Conservation (phyloP, 805 yeast species). For the Saturnispora sekii region DNA sequence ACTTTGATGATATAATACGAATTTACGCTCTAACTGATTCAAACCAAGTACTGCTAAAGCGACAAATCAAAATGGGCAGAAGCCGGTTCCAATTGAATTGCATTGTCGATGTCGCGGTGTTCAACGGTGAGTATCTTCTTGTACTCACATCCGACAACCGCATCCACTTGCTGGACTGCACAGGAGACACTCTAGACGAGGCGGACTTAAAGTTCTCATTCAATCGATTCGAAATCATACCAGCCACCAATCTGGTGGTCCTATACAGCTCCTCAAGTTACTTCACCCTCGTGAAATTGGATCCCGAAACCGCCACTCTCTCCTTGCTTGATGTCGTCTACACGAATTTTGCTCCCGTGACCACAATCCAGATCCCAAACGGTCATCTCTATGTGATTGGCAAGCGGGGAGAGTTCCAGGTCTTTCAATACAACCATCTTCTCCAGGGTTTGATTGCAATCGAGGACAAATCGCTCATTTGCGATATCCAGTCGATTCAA, state of each 20-base stretch:
- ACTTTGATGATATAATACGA: no score
- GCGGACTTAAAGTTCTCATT: background rate
- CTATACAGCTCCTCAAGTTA: constrained; percentile 5
- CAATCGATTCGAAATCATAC: constrained; percentile 2
- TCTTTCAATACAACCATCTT: constrained; percentile 12
- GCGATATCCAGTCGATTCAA: constrained; percentile 1
- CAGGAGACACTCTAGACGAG: background rate
- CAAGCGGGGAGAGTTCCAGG: constrained; percentile 14
- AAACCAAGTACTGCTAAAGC: no score
- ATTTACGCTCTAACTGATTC: no score
- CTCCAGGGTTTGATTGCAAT: constrained; percentile 3
- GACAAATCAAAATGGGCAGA: no score
- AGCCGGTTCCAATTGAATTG: background rate
- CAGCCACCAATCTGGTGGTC: constrained; percentile 5
- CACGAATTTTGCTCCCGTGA: constrained; percentile 20
- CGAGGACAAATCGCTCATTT: constrained; percentile 1
- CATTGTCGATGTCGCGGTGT: background rate
- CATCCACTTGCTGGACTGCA: constrained; percentile 3
- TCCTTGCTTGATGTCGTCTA: constrained; percentile 8
- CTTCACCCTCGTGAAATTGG: constrained; percentile 1
- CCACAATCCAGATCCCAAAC: constrained; percentile 15
- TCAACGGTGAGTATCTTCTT: no score
- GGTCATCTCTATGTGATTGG: constrained; percentile 16
- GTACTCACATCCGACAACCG: background rate
- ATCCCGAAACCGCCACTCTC: background rate